These are phyloP conservation scores for Fusarium annulatum DNA, from an alignment of 2,329 filamentous ascomycete genomes.

Conservation along the genomic window DNA sequence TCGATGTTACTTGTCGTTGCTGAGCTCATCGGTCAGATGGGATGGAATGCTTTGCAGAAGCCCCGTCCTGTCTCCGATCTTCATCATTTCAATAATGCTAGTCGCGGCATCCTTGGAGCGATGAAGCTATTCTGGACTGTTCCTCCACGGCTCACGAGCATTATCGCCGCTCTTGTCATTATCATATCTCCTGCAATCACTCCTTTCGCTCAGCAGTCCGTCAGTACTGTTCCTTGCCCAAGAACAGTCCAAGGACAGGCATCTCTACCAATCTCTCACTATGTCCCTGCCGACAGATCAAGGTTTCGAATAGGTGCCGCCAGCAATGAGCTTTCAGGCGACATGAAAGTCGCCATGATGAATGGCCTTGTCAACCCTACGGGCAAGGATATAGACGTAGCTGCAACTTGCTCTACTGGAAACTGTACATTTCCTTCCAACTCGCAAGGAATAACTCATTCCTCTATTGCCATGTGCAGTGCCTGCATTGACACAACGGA, in stretches of 20 bases:
- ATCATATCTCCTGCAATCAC: conserved; percentile 10
- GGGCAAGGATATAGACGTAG: not conserved
- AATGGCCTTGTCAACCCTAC: conserved; percentile 5
- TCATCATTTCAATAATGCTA: conserved; percentile 3
- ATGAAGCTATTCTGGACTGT: conserved; percentile 1
- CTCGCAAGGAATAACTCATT: not conserved
- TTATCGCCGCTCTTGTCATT: not conserved
- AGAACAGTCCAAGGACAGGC: not conserved
- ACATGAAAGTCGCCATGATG: conserved; percentile 1
- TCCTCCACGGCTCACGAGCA: not conserved
- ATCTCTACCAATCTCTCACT: not conserved
- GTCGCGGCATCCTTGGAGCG: not conserved
- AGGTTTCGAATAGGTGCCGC: rapidly evolving
- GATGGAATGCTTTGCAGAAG: not conserved
- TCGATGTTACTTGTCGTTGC: conserved; percentile 7
- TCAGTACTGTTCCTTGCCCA: not conserved
- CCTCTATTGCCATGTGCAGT: conserved; percentile 8
- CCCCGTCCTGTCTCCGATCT: conserved; percentile 7
- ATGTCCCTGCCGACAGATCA: rapidly evolving
- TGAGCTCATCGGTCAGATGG: not conserved
- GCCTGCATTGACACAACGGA: not conserved
- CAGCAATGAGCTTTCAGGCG: rapidly evolving
- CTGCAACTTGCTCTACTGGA: not conserved
- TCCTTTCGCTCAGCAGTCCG: conserved; percentile 8
- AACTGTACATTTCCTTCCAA: conserved; percentile 1